Base-by-base conservation (phyloP, 208 protist genomes). In the Trypanosoma mega region DNA sequence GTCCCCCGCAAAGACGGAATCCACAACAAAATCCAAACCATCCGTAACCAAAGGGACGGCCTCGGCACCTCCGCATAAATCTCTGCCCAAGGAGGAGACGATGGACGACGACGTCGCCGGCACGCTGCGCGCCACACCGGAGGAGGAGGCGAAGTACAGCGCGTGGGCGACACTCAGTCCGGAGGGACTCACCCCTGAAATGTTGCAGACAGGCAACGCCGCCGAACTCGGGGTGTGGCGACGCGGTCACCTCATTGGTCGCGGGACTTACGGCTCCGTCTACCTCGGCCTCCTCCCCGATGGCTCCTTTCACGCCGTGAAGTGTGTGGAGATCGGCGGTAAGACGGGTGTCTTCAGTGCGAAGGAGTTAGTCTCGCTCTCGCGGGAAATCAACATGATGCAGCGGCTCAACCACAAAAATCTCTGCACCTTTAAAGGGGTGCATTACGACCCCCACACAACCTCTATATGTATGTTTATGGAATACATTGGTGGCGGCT, bases 331-430 rank as follows among this genome's bases (percentile, higher is more conserved):
- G 61, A 49, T 93, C 20, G 78, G 81, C 31, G 52, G 44, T 8
- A 65, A 77, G 45, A 63, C 80, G 14, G 84, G 77, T 48, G 60
- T 65, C 23, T 85, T 96, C 45, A 76, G 83, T 31, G 74, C 74
- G 8, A 68, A 78, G 55, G 84, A 93, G 73, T 76, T 97, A 11
- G 86, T 90, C 3, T 89, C 81, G 2, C 63, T 97, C 1, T 89
- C 90, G 12, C 85, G 92, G 5, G 92, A 98, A 66, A 94, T 98
- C 48, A 89, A 82, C 63, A 82, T 97, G 63, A 95, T 98, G 90
- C 82, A 86, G 61, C 80, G 75, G 5, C 77, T 98, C 20, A 66
- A 68, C 0, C 94, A 98, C 76, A 78, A 69, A 26, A 97, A 97
- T 72, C 75, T 98, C 39, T 97, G 96, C 51, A 81, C 70, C 29